Conservation (phyloP, 768 basidiomycete species). For the Kwoniella dejecticola region DNA sequence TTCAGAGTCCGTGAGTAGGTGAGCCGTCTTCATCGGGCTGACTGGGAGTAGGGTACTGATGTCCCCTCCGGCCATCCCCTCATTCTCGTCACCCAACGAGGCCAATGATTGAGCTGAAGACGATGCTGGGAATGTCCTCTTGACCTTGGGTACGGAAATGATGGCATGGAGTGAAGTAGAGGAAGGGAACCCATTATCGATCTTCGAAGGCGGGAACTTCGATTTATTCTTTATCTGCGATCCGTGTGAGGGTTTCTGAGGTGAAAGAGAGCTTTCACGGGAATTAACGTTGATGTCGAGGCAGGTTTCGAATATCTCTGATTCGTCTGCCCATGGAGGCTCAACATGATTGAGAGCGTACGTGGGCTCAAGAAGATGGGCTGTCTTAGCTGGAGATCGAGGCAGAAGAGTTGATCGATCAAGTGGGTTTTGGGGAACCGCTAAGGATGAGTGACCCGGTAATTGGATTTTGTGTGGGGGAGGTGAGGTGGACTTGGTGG, state of each 20-base stretch:
- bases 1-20: slow-evolving; percentile 16
- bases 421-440: slow-evolving; percentile 1
- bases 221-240: background rate
- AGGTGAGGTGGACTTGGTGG: background rate
- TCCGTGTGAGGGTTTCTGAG: background rate
- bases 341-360: slow-evolving; percentile 16
- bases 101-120: slow-evolving; percentile 31
- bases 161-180: slow-evolving; percentile 2
- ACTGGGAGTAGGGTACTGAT: slow-evolving; percentile 21
- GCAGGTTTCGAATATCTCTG: slow-evolving; percentile 4
- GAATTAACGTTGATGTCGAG: background rate
- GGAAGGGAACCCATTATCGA: slow-evolving; percentile 3
- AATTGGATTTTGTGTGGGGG: background rate
- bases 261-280: slow-evolving; percentile 6
- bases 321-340: slow-evolving; percentile 24
- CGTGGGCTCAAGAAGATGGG: slow-evolving; percentile 15
- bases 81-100: slow-evolving; percentile 25
- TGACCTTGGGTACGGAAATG: background rate
- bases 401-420: slow-evolving; percentile 28
- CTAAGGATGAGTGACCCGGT: background rate
- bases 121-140: slow-evolving; percentile 35
- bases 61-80: slow-evolving; percentile 6
- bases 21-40: slow-evolving; percentile 20
- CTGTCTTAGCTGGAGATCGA: slow-evolving; percentile 14
- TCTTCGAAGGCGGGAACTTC: background rate